Evolutionary conservation across 768 basidiomycete species (phyloP).

Genomic region (Leccinum boreale): DNA sequence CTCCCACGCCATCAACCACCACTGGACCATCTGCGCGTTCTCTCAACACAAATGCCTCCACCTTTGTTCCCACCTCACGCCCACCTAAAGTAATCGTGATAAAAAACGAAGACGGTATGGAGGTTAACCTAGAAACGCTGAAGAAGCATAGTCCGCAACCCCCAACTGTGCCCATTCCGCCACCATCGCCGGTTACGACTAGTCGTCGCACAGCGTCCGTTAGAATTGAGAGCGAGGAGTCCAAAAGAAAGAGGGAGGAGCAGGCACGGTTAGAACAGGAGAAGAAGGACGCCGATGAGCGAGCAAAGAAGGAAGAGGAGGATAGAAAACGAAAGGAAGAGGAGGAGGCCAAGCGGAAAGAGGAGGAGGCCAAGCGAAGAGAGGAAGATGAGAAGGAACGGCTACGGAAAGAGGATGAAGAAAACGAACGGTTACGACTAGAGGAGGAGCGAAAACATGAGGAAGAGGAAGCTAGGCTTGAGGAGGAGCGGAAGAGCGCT

Average conservation of each 20-base stretch:
- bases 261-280: constrained; percentile 41
- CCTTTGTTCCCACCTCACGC: constrained; percentile 60
- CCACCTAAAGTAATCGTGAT: constrained; percentile 47
- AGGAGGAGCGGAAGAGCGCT: constrained; percentile 31
- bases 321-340: constrained; percentile 40
- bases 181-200: constrained; percentile 31
- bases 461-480: constrained; percentile 23
- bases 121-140: constrained; percentile 57
- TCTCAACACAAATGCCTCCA: constrained; percentile 59
- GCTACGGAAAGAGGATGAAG: constrained; percentile 36
- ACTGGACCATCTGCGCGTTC: constrained; percentile 38
- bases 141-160: constrained; percentile 46
- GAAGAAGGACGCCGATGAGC: constrained; percentile 38
- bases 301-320: constrained; percentile 34
- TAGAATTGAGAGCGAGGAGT: constrained; percentile 63
- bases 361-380: constrained; percentile 39
- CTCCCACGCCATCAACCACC: constrained; percentile 62
- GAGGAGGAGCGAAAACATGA: constrained; percentile 34
- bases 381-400: constrained; percentile 45
- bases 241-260: constrained; percentile 47
- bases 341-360: constrained; percentile 41
- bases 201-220: constrained; percentile 36
- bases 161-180: constrained; percentile 37
- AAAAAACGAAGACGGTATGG: constrained; percentile 62
- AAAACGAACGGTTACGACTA: constrained; percentile 33